Percentiles rank a stretch among this genome's conserved stretches.
Conservation (phyloP, 2,329 filamentous ascomycete species). For the Pseudocercospora eumusae region DNA sequence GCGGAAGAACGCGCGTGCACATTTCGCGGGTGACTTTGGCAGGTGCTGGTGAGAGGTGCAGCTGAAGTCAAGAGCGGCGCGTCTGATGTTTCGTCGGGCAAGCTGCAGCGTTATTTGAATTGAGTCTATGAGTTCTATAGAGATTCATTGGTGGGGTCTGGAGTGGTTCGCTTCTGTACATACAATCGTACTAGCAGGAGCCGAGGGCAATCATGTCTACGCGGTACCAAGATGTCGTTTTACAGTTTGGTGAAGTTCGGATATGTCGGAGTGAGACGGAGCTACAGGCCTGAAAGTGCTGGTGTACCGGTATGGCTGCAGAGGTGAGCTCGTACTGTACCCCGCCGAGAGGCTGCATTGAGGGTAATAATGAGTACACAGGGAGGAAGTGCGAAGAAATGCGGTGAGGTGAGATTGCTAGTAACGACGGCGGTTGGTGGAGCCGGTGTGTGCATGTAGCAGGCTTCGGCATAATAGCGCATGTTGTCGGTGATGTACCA, state of each 20-base stretch:
- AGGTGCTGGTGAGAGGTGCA: neutral
- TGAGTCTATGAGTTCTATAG: constrained; percentile 2
- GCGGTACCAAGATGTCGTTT: neutral
- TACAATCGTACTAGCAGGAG: neutral
- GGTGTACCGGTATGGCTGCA: neutral
- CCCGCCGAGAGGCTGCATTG: neutral
- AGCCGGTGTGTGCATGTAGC: too few relatives aligned
- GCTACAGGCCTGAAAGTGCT: neutral
- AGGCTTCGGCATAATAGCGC: neutral
- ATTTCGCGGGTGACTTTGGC: neutral
- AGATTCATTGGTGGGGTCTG: neutral
- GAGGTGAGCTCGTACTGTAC: neutral
- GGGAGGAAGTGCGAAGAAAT: too few relatives aligned
- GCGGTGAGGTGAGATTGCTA: too few relatives aligned
- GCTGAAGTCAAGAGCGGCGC: neutral
- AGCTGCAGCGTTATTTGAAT: constrained; percentile 13
- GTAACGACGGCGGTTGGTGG: too few relatives aligned
- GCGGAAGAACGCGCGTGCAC: too few relatives aligned
- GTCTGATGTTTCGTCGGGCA: neutral
- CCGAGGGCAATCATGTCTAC: neutral
- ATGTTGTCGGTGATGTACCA: neutral
- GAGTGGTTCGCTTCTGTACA: neutral
- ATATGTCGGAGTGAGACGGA: constrained; percentile 1
- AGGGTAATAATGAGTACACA: too few relatives aligned
- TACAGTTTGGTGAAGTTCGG: too few relatives aligned